A percentile compares a stretch with the other conserved stretches of the same genome.
These are phyloP conservation scores for Trapa incisa DNA, from an alignment of 345 rosid genomes.

Conservation along the genomic window DNA sequence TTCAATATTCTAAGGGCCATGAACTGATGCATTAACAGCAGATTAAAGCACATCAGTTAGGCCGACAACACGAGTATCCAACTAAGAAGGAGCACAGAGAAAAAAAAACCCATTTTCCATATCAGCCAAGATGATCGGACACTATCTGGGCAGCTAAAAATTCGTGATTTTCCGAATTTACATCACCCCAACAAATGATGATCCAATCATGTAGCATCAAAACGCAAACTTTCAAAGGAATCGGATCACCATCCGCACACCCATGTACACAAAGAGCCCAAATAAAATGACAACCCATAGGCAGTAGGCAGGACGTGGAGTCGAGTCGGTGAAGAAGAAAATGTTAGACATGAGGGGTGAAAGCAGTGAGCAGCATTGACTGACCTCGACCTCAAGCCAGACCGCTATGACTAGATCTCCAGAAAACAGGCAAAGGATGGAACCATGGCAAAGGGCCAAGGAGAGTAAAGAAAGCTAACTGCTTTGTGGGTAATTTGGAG, in stretches of 20 bases:
- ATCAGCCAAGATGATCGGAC: background rate
- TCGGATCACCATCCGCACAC: background rate
- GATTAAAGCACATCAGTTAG: background rate
- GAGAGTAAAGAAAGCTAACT: no score
- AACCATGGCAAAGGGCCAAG: no score
- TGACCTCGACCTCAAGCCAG: background rate
- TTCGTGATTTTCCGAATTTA: background rate
- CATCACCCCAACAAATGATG: background rate
- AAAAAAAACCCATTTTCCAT: background rate
- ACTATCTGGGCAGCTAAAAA: background rate
- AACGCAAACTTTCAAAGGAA: background rate
- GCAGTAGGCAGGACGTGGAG: no score
- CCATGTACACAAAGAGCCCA: background rate
- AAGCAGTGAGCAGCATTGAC: constrained; percentile 4
- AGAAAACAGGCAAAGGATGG: background rate
- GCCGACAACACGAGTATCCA: background rate
- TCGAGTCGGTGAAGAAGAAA: background rate
- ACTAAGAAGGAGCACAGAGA: background rate
- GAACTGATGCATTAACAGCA: background rate
- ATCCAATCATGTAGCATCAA: background rate
- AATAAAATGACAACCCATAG: background rate
- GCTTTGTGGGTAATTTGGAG: no score
- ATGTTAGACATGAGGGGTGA: background rate
- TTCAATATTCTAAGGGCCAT: background rate
- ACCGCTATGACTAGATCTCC: constrained; percentile 1